Conservation (phyloP, 805 yeast species). For the Saccharomycopsis oosterbeekiorum region DNA sequence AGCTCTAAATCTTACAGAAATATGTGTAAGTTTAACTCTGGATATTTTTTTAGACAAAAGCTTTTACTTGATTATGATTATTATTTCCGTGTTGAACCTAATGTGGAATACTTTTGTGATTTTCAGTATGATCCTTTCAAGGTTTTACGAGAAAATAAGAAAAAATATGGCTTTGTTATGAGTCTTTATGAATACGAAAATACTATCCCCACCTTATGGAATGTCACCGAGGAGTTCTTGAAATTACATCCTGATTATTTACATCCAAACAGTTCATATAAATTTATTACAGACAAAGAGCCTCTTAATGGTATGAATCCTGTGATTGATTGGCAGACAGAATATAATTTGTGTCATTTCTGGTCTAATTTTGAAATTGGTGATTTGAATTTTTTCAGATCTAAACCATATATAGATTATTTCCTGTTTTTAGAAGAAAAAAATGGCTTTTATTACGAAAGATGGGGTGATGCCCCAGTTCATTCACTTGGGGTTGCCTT, state of each 20-base stretch:
- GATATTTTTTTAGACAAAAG: slow-evolving; percentile 76
- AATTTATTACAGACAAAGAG: slow-evolving; percentile 44
- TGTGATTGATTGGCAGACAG: slow-evolving; percentile 37
- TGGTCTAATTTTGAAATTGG: slow-evolving; percentile 86
- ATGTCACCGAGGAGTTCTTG: slow-evolving; percentile 55
- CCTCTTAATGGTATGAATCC: slow-evolving; percentile 34
- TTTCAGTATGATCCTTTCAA: slow-evolving; percentile 80
- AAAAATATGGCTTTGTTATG: slow-evolving; percentile 82
- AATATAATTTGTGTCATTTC: slow-evolving; percentile 73
- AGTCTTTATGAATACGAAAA: slow-evolving; percentile 71
- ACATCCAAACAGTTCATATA: slow-evolving; percentile 54
- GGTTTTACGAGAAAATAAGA: slow-evolving; percentile 62
- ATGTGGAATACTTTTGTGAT: slow-evolving; percentile 81
- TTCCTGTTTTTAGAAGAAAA: slow-evolving; percentile 54
- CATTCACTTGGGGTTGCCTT: slow-evolving; percentile 64
- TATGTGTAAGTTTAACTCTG: slow-evolving; percentile 94
- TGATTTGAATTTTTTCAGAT: slow-evolving; percentile 57
- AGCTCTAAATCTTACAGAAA: slow-evolving; percentile 64
- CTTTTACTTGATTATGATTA: slow-evolving; percentile 66
- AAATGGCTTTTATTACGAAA: slow-evolving; percentile 76
- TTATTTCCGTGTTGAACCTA: slow-evolving; percentile 95
- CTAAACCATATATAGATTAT: slow-evolving; percentile 49
- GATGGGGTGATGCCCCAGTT: slow-evolving; percentile 96
- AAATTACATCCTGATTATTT: slow-evolving; percentile 48
- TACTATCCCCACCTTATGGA: slow-evolving; percentile 84